Evolutionary conservation across 169 alveolate species (phyloP).

Genomic region (Plasmodium berghei): DNA sequence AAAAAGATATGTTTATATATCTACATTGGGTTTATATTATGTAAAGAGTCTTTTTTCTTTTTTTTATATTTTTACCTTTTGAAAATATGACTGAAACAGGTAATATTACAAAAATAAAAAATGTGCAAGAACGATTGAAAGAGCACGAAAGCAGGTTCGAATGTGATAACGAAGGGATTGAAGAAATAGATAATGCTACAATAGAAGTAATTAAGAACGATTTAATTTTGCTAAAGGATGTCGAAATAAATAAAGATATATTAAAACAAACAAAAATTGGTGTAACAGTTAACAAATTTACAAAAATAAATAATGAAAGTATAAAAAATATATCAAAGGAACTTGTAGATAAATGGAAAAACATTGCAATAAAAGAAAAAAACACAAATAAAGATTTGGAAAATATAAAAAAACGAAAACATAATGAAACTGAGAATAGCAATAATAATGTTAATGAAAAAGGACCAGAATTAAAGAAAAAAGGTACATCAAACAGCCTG

Average conservation of each 20-base stretch:
- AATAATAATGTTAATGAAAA: constrained; percentile 10
- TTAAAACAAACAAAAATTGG: constrained; percentile 88
- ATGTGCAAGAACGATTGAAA: constrained; percentile 51
- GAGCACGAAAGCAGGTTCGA: constrained; percentile 35
- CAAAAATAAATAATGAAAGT: constrained; percentile 57
- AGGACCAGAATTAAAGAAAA: constrained; percentile 59
- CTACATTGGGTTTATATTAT: not conserved
- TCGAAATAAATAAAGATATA: constrained; percentile 82
- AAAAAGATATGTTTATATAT: too few species aligned
- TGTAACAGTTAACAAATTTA: constrained; percentile 83
- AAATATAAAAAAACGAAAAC: constrained; percentile 51
- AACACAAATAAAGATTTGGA: constrained; percentile 23
- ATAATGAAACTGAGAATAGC: constrained; percentile 19
- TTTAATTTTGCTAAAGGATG: constrained; percentile 77
- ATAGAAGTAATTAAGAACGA: constrained; percentile 45
- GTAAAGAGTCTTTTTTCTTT: not conserved
- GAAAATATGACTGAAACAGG: constrained; percentile 35
- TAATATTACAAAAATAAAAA: constrained; percentile 34
- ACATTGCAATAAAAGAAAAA: constrained; percentile 78
- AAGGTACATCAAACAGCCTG: constrained; percentile 73
- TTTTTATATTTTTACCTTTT: not conserved
- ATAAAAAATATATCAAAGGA: constrained; percentile 64
- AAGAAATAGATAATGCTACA: constrained; percentile 26
- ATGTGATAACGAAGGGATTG: constrained; percentile 9
- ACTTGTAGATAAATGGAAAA: constrained; percentile 74